A percentile compares a stretch with the other conserved stretches of the same genome.
Evolutionary conservation across 2,329 filamentous ascomycete species (phyloP).

Genomic region (Hyphodiscus sp.): DNA sequence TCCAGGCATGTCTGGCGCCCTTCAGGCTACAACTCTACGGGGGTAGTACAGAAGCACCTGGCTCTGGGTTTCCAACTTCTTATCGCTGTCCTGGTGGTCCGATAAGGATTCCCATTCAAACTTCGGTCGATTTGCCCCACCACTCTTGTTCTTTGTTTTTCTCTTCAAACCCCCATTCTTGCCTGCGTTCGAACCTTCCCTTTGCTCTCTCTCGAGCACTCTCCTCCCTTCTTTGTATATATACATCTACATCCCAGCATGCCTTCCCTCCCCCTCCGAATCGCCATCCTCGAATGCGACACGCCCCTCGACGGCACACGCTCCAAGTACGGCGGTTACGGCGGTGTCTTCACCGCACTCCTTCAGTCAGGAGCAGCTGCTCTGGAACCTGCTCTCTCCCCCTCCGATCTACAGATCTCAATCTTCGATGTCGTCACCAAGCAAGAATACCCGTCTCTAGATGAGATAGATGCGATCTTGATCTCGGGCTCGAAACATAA

Average conservation of each 20-base stretch:
- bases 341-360: slow-evolving; percentile 59
- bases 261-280: slow-evolving; percentile 27
- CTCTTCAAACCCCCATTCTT: too few species aligned
- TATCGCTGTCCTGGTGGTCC: too few species aligned
- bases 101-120: too few species aligned
- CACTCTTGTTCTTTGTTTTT: too few species aligned
- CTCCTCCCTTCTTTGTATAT: background rate
- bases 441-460: slow-evolving; percentile 64
- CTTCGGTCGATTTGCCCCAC: too few species aligned
- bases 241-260: slow-evolving; percentile 11
- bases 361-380: slow-evolving; percentile 47
- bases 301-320: slow-evolving; percentile 60
- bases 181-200: background rate
- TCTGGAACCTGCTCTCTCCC: slow-evolving; percentile 37
- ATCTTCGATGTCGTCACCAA: slow-evolving; percentile 64
- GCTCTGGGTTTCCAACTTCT: too few species aligned
- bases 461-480: slow-evolving; percentile 73
- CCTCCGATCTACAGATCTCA: slow-evolving; percentile 34
- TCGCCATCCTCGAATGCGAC: slow-evolving; percentile 87
- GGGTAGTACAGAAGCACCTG: too few species aligned
- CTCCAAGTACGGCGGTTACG: slow-evolving; percentile 64
- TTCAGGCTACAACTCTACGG: too few species aligned
- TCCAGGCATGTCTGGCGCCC: too few species aligned
- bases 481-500: slow-evolving; percentile 72
- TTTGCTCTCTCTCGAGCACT: background rate